A percentile compares a stretch with the other conserved stretches of the same genome.
Conservation (phyloP, 176 grass and related monocot species). For the Oryza meyeriana region DNA sequence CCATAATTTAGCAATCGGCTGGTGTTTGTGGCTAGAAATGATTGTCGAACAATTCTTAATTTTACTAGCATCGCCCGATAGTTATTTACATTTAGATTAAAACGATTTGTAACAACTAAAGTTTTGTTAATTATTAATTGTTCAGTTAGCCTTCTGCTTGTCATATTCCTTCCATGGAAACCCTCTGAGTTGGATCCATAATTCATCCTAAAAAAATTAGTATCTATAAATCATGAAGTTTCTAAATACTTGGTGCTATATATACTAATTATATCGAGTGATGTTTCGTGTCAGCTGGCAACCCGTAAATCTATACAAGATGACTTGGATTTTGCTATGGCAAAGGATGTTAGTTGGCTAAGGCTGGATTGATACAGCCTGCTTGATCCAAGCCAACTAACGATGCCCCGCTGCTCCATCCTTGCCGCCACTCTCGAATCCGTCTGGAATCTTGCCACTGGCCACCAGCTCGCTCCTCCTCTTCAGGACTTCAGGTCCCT, state of each 20-base stretch:
- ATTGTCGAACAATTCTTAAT: background rate
- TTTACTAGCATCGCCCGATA: background rate
- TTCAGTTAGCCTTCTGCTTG: background rate
- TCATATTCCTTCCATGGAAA: background rate
- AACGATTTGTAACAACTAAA: background rate
- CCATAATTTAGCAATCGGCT: too few species aligned
- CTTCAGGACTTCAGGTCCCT: too few species aligned
- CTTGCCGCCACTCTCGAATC: too few species aligned
- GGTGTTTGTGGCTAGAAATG: background rate
- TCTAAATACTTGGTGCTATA: background rate
- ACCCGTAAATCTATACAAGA: slow-evolving; percentile 17
- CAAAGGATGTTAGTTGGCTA: slow-evolving; percentile 30
- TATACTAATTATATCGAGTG: background rate
- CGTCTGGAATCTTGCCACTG: too few species aligned
- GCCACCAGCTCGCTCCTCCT: too few species aligned
- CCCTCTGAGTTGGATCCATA: background rate
- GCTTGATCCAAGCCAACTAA: too few species aligned
- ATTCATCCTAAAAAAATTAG: background rate
- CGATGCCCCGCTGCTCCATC: too few species aligned
- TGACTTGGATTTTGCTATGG: slow-evolving; percentile 25
- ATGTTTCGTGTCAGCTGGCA: slow-evolving; percentile 21
- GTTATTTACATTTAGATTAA: background rate
- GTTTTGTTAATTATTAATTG: background rate
- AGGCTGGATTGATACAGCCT: slow-evolving; percentile 42
- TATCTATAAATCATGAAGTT: background rate